Conservation (phyloP, 495 filamentous ascomycete species). For the Pseudevernia furfuracea region DNA sequence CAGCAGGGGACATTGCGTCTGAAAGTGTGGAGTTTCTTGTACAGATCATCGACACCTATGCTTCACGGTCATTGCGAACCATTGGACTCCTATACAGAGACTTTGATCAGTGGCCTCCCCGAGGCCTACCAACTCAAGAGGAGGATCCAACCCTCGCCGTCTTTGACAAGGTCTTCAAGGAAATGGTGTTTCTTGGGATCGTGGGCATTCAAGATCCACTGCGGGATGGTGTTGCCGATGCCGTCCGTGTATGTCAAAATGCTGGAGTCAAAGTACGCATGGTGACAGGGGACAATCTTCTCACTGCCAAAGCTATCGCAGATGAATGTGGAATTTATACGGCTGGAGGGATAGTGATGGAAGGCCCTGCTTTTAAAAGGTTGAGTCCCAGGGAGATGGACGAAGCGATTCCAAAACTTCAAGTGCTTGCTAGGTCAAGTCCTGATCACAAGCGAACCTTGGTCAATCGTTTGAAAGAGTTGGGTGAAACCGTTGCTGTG, state of each 20-base stretch:
- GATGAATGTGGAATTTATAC: conserved; percentile 76
- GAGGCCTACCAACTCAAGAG: conserved; percentile 54
- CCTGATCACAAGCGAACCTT: conserved; percentile 79
- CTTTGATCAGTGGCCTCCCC: conserved; percentile 82
- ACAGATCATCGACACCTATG: conserved; percentile 66
- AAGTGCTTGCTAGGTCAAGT: conserved; percentile 78
- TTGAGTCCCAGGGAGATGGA: conserved; percentile 61
- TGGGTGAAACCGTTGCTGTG: conserved; percentile 86
- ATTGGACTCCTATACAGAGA: conserved; percentile 84
- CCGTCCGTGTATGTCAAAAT: conserved; percentile 63
- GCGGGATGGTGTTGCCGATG: conserved; percentile 65
- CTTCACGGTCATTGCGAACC: conserved; percentile 72
- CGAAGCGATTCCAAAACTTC: conserved; percentile 61
- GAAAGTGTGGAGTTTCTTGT: conserved; percentile 54
- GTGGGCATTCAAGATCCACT: conserved; percentile 87
- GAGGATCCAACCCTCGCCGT: conserved; percentile 61
- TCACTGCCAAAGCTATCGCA: conserved; percentile 81
- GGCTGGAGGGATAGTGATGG: conserved; percentile 67
- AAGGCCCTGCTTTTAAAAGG: conserved; percentile 71
- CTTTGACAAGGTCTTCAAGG: conserved; percentile 72
- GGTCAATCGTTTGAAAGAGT: conserved; percentile 69
- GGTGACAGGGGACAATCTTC: conserved; percentile 85
- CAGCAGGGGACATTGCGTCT: conserved; percentile 46
- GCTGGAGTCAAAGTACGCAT: conserved; percentile 83
- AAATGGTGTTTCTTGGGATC: conserved; percentile 70